Evolutionary conservation across 805 yeast genomes (phyloP), one percentile per base, ranked within the genome.

Genomic region (Candida michaelii): DNA sequence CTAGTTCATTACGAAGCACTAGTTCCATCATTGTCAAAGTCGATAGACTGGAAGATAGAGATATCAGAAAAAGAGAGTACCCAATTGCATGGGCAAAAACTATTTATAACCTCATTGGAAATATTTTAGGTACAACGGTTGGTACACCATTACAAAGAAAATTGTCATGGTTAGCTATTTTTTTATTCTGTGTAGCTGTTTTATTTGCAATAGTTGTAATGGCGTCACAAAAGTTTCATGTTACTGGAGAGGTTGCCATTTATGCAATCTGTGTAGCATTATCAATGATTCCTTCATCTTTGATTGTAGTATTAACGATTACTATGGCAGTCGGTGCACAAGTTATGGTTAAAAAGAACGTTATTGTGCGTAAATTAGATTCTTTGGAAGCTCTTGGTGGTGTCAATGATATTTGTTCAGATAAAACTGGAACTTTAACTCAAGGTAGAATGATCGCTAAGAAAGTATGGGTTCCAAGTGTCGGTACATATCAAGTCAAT

Each of bases 91-190:
- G 48, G 38, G 56, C 61, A 33, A 72, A 72, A 36, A 73, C 76
- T 21, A 37, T 60, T 27, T 57, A 63, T 35, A 74, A 77, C 36
- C 59, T 73, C 31, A 57, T 71, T 45, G 65, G 70, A 47, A 71
- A 74, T 42, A 59, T 73, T 30, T 70, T 75, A 40, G 77, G 80
- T 42, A 61, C 71, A 16, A 67, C 64, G 16, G 76, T 72, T 13
- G 71, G 71, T 54, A 76, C 79, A 49, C 73, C 60, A 46, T 71
- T 61, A 56, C 77, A 60, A 59, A 52, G 78, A 66, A 49, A 68
- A 54, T 45, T 78, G 60, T 55, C 74, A 49, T 54, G 77, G 79
- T 46, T 66, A 55, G 80, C 79, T 4, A 76, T 76, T 27, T 65
- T 73, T 40, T 68, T 74, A 44, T 75, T 75, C 48, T 71, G 74